phyloP scores from a whole-genome alignment of 2,329 filamentous ascomycete genomes.

The Talaromyces pinophilus region DNA sequence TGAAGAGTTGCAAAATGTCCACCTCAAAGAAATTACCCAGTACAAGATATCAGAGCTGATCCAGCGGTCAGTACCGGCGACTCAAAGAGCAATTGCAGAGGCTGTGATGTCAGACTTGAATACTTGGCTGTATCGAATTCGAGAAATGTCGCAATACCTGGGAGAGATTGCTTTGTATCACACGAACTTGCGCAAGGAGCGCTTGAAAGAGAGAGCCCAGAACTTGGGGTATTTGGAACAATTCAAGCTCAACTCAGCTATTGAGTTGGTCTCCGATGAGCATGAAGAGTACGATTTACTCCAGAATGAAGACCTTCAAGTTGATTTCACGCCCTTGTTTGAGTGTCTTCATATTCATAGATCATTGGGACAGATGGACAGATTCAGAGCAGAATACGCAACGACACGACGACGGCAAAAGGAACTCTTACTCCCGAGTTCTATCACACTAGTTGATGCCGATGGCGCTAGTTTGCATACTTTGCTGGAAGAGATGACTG shows the following conservation, averaged over 20 bases:
- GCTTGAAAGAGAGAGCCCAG: conserved; percentile 81
- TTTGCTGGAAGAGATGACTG: conserved; percentile 87
- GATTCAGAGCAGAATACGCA: conserved; percentile 88
- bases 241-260: conserved; percentile 92
- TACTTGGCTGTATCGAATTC: conserved; percentile 92
- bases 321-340: conserved; percentile 91
- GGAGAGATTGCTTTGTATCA: conserved; percentile 97
- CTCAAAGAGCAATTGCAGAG: conserved; percentile 89
- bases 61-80: conserved; percentile 90
- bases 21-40: conserved; percentile 89
- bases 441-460: conserved; percentile 75
- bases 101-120: conserved; percentile 97
- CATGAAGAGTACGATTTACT: conserved; percentile 93
- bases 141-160: conserved; percentile 92
- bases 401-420: conserved; percentile 88
- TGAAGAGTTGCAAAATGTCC: conserved; percentile 94
- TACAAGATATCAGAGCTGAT: conserved; percentile 95
- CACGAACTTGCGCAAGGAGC: conserved; percentile 79
- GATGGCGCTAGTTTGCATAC: conserved; percentile 86
- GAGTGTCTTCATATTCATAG: conserved; percentile 97
- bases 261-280: conserved; percentile 93
- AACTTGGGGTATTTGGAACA: conserved; percentile 71
- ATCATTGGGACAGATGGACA: conserved; percentile 86
- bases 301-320: conserved; percentile 90
- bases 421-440: conserved; percentile 77